A percentile compares a stretch with the other conserved stretches of the same genome.
Evolutionary conservation across 257 asterid genomes (phyloP).

Genomic region (Misopates orontium): DNA sequence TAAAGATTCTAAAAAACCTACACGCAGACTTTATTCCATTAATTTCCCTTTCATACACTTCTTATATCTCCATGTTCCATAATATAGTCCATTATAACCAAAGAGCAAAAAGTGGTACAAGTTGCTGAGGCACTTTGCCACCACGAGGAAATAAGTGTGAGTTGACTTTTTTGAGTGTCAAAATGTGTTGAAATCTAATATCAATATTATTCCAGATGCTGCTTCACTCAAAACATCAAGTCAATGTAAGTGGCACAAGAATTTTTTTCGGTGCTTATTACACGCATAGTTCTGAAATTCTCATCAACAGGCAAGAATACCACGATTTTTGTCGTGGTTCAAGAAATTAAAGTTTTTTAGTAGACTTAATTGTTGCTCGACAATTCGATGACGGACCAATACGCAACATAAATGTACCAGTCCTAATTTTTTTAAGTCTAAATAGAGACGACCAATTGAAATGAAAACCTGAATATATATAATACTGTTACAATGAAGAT

Average conservation of each 20-base stretch:
- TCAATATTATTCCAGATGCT: neutral
- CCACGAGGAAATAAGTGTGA: neutral
- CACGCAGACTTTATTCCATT: neutral
- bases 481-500: no score
- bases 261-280: neutral
- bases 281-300: neutral
- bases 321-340: neutral
- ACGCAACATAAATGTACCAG: no score
- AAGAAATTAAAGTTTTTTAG: neutral
- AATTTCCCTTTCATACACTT: neutral
- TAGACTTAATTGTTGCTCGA: conserved; percentile 19
- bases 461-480: no score
- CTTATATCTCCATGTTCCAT: no score
- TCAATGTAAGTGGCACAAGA: neutral
- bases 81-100: neutral
- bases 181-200: neutral
- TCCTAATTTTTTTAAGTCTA: no score
- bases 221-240: neutral
- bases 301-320: no score
- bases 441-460: no score
- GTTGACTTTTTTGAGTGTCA: neutral
- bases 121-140: neutral
- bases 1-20: no score
- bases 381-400: no score
- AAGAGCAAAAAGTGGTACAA: neutral